Evolutionary conservation across 2,329 filamentous ascomycete species (phyloP), one percentile per base, ranked within the genome.

Genomic region (Phialemoniopsis sp.): DNA sequence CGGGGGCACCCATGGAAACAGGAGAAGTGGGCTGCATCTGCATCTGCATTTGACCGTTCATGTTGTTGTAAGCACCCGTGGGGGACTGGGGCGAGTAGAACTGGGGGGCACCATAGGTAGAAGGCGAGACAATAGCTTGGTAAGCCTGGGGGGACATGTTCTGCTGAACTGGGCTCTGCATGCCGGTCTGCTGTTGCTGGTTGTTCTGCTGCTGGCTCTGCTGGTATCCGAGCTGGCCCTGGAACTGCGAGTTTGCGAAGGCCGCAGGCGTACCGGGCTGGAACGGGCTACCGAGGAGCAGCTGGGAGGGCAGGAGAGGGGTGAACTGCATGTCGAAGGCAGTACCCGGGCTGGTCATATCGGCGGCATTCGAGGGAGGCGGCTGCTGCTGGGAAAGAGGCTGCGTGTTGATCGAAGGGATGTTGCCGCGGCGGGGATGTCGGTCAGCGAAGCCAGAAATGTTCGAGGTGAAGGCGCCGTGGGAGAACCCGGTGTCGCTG

Each of bases 291-390:
- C 93, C 93, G 37, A 97, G 84, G 18, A 98, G 80, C 53, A 98
- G 74, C 66, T 96, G 89, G 28, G 91, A 97, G 29, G 93, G 93
- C 29, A 98, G 80, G 49, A 98, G 77, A 48, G 93, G 91, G 10
- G 93, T 96, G 66, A 96, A 97, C 67, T 97, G 93, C 91, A 97
- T 96, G 58, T 97, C 93, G 58, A 89, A 95, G 32, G 79, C 89
- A 38, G 89, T 91, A 32, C 87, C 89, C 13, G 93, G 90, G 17
- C 87, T 91, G 50, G 85, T 75, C 79, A 95, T 80, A 48, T 95
- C 89, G 53, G 76, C 78, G 43, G 67, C 71, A 59, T 74, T 80
- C 55, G 77, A 74, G 37, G 64, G 63, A 19, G 67, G 62, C 15
- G 63, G 53, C 39, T 57, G 48, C 18, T 50, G 48, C 41, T 62